These are phyloP conservation scores for Aspergillus sp. DNA, from an alignment of 2,329 filamentous ascomycete species.

Conservation along the genomic window DNA sequence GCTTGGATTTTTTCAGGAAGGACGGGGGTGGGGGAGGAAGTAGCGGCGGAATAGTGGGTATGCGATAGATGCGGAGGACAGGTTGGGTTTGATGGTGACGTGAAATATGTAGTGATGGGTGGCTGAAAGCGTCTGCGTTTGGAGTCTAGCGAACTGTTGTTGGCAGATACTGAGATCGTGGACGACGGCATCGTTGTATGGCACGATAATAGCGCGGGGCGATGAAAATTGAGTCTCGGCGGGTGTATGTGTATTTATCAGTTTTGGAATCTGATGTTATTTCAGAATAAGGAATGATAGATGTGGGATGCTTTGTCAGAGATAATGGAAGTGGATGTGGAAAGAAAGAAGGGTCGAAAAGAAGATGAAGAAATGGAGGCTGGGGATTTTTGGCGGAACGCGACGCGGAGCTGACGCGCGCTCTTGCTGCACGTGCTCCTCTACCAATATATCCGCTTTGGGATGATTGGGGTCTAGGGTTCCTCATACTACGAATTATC, in stretches of 20 bases:
- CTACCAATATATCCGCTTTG: conserved; percentile 22
- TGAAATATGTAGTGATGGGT: conserved; percentile 42
- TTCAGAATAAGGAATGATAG: not conserved
- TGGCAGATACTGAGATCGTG: conserved; percentile 12
- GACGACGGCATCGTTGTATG: conserved; percentile 16
- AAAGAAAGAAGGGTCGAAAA: conserved; percentile 7
- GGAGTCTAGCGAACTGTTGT: conserved; percentile 24
- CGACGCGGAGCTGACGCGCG: conserved; percentile 23
- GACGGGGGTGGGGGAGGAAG: conserved; percentile 44
- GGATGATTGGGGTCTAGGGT: conserved; percentile 8
- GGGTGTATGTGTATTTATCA: not conserved
- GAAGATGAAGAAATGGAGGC: conserved; percentile 12
- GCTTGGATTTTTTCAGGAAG: conserved; percentile 70
- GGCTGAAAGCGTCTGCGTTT: conserved; percentile 46
- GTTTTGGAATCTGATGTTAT: not conserved
- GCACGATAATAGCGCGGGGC: not conserved
- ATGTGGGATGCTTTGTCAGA: not conserved
- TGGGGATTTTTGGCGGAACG: conserved; percentile 17
- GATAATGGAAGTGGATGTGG: conserved; percentile 3
- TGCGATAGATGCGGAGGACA: conserved; percentile 28
- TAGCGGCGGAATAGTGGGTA: conserved; percentile 40
- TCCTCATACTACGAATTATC: not conserved
- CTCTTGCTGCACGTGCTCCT: conserved; percentile 10
- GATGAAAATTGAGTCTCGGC: not conserved
- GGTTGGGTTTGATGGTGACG: conserved; percentile 9